Evolutionary conservation across 1,284 basidiomycete species (phyloP), one percentile per base, ranked within the genome.

Genomic region (Cutaneotrichosporon cavernicola): DNA sequence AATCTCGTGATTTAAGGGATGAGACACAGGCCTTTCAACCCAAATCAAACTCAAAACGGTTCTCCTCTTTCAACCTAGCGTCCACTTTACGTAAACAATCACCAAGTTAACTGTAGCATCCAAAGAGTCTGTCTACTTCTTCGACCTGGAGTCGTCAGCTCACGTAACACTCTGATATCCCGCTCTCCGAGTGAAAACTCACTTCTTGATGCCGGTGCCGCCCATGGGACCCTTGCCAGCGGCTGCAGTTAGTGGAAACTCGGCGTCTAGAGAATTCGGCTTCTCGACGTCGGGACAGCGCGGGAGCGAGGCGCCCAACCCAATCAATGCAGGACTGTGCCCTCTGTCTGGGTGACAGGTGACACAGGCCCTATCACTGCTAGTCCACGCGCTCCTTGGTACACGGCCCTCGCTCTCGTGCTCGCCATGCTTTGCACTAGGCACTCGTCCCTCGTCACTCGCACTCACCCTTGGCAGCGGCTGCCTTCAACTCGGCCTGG

Each of bases 181-280:
- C 2, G 14, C 18, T 16, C 16, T n/a, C 16, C 1, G 43, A 21
- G 13, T 14, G 5, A 36, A 36, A 36, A 72, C 76, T 66, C 59
- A 77, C 76, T 77, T 77, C 69, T 77, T 77, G 72, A 77, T 75
- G 61, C 74, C 76, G 21, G 61, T 68, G 30, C 74, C 73, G 55
- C 70, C 70, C 70, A 76, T 71, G 13, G 74, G 73, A 26, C 76
- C 76, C 64, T 73, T 73, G 40, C 62, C 50, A 30, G 62, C 67
- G 56, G 75, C 75, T 73, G 57, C 8, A 38, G 58, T 67, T 62
- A 70, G 65, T 40, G 22, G 21, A 32, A 26, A 18, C 18, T 18
- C 43, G 18, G 7, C 43, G 43, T 46, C 43, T 6, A 46, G 43
- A 46, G 18, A 1, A 16, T n/a, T 18, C 16, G 5, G 18, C 18